These are phyloP conservation scores for Chernovozyma sophiae-reginae DNA, from an alignment of 1,139 yeast species.

Conservation along the genomic window DNA sequence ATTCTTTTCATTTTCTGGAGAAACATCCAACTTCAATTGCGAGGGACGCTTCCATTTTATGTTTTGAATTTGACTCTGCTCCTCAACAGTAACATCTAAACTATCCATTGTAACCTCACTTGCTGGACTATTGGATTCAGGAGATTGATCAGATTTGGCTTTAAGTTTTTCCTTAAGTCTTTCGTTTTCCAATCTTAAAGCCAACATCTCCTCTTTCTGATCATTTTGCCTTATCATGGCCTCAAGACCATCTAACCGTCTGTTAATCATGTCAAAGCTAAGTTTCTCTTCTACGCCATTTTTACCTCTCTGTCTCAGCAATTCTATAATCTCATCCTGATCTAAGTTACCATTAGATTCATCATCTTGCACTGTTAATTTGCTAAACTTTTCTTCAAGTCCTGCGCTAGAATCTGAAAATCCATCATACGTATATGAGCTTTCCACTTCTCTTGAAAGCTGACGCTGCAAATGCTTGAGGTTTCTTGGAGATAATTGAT, in stretches of 20 bases:
- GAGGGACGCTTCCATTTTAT: slow-evolving; percentile 40
- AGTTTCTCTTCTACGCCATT: neutral
- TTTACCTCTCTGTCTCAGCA: neutral
- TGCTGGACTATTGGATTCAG: neutral
- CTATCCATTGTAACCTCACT: slow-evolving; percentile 20
- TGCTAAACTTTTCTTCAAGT: neutral
- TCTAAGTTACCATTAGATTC: neutral
- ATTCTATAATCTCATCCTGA: neutral
- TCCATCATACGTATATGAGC: slow-evolving; percentile 30
- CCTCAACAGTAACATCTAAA: slow-evolving; percentile 21
- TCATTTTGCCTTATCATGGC: slow-evolving; percentile 9
- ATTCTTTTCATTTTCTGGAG: slow-evolving; percentile 12
- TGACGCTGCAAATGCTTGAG: slow-evolving; percentile 8
- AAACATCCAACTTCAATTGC: slow-evolving; percentile 23
- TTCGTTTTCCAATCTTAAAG: slow-evolving; percentile 14
- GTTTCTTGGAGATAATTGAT: slow-evolving; percentile 9
- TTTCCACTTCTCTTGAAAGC: slow-evolving; percentile 14
- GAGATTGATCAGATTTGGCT: slow-evolving; percentile 2
- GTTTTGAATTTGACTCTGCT: slow-evolving; percentile 15
- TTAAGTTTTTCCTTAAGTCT: slow-evolving; percentile 12
- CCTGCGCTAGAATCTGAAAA: slow-evolving; percentile 9
- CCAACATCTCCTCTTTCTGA: slow-evolving; percentile 7
- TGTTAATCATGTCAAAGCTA: slow-evolving; percentile 5
- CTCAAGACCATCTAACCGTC: slow-evolving; percentile 18
- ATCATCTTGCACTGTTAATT: slow-evolving; percentile 5